Base-by-base conservation (phyloP, 139 green algal species). In the Chara braunii region DNA sequence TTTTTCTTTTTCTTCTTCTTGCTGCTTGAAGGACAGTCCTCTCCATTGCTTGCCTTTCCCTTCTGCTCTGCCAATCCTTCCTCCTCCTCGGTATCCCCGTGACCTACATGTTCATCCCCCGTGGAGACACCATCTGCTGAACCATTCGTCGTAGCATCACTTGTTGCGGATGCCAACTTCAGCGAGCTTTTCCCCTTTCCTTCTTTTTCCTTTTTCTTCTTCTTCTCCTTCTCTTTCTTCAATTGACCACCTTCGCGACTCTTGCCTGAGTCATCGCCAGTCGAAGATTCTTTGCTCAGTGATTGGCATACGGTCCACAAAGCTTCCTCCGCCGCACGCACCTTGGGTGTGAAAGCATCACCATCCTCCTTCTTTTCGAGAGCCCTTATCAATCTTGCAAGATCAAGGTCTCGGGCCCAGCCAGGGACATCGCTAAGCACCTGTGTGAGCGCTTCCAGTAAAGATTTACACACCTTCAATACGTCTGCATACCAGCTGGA, bases 101-200 rank as follows among this genome's bases (percentile, higher is more conserved):
- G n/a, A n/a, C n/a, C n/a, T n/a, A n/a, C n/a, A n/a, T n/a, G n/a
- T n/a, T n/a, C n/a, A n/a, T n/a, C n/a, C n/a, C n/a, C n/a, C n/a
- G n/a, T n/a, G n/a, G n/a, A n/a, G n/a, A n/a, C n/a, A n/a, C n/a
- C n/a, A n/a, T n/a, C n/a, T n/a, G n/a, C n/a, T n/a, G n/a, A n/a
- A n/a, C n/a, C n/a, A n/a, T n/a, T n/a, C n/a, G n/a, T n/a, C n/a
- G n/a, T n/a, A n/a, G n/a, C n/a, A n/a, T n/a, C n/a, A n/a, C n/a
- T n/a, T n/a, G n/a, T n/a, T n/a, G n/a, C n/a, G n/a, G n/a, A n/a
- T n/a, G n/a, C n/a, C 54, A 63, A 8, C 7, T 63, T 63, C 7
- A 54, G 7, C 7, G 6, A 23, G 23, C 33, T 63, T 63, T 56
- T 57, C 55, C 54, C 9, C 36, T 56, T 63, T 63, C 54, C 7